phyloP scores from a whole-genome alignment of 805 yeast species.

The Candida sanyiensis region DNA sequence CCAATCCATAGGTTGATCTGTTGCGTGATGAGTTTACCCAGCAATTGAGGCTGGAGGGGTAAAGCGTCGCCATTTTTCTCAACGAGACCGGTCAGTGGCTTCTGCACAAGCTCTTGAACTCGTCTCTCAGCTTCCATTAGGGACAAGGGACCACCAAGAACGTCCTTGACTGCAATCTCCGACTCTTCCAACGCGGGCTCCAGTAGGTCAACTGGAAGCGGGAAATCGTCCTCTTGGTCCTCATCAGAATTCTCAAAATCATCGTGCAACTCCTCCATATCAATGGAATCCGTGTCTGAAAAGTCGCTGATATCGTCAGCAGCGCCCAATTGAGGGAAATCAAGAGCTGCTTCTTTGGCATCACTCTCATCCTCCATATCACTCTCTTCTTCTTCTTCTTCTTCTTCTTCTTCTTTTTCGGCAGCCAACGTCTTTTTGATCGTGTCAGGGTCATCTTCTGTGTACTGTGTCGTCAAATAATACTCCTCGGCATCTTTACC shows the following conservation, averaged over 20 bases:
- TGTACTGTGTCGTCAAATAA: conserved; percentile 69
- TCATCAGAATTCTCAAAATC: conserved; percentile 39
- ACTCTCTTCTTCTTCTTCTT: conserved; percentile 20
- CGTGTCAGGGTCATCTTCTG: conserved; percentile 36
- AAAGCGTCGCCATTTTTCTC: conserved; percentile 22
- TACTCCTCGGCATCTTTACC: conserved; percentile 41
- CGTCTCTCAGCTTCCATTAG: conserved; percentile 35
- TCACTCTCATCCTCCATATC: conserved; percentile 16
- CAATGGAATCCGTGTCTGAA: conserved; percentile 38
- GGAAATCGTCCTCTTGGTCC: conserved; percentile 9
- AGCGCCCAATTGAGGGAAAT: conserved; percentile 6
- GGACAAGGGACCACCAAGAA: conserved; percentile 25
- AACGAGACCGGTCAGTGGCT: conserved; percentile 54
- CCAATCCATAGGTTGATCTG: conserved; percentile 78
- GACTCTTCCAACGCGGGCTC: conserved; percentile 16
- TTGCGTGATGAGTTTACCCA: conserved; percentile 48
- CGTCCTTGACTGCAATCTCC: conserved; percentile 11
- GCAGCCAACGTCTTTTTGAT: conserved; percentile 2
- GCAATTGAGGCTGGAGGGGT: conserved; percentile 39
- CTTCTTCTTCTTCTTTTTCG: conserved; percentile 13
- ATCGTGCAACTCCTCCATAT: conserved; percentile 40
- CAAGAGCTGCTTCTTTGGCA: conserved; percentile 13
- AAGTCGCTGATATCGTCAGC: conserved; percentile 12
- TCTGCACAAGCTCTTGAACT: conserved; percentile 48
- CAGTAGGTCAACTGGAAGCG: no score